Evolutionary conservation across 176 grass and related monocot genomes (phyloP).

Genomic region (Alloteropsis semialata): DNA sequence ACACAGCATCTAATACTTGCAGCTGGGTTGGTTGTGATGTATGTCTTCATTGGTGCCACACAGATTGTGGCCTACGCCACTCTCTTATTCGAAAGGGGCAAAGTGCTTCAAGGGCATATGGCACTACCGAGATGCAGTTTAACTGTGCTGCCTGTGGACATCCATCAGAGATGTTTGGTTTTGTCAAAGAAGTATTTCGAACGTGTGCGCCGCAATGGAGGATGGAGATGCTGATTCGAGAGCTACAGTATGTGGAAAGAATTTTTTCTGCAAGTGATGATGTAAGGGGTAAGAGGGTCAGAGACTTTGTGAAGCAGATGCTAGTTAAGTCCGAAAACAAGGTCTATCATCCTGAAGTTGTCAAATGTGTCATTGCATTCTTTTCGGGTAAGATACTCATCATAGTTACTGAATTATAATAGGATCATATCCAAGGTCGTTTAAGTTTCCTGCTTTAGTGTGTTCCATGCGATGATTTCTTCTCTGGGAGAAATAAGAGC

Average conservation of each 20-base stretch:
- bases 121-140: constrained; percentile 62
- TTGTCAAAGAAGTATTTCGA: constrained; percentile 92
- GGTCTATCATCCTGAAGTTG: constrained; percentile 57
- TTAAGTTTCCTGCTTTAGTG: background rate
- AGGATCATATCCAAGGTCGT: constrained; percentile 5
- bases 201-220: constrained; percentile 83
- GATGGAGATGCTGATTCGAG: constrained; percentile 59
- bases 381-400: constrained; percentile 70
- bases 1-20: constrained; percentile 87
- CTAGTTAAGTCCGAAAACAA: constrained; percentile 61
- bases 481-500: constrained; percentile 1
- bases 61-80: constrained; percentile 69
- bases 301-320: constrained; percentile 64
- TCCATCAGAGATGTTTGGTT: constrained; percentile 97
- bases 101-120: constrained; percentile 37
- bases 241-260: constrained; percentile 72
- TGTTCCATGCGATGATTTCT: background rate
- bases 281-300: constrained; percentile 59
- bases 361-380: constrained; percentile 67
- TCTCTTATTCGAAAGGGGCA: constrained; percentile 69
- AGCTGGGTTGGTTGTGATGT: constrained; percentile 95
- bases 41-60: constrained; percentile 98
- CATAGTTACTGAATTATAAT: constrained; percentile 10
- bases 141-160: constrained; percentile 76
- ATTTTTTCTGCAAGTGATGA: constrained; percentile 79